A percentile compares a stretch with the other conserved stretches of the same genome.
phyloP scores from a whole-genome alignment of 2,329 filamentous ascomycete species.

The Talaromyces sp. region DNA sequence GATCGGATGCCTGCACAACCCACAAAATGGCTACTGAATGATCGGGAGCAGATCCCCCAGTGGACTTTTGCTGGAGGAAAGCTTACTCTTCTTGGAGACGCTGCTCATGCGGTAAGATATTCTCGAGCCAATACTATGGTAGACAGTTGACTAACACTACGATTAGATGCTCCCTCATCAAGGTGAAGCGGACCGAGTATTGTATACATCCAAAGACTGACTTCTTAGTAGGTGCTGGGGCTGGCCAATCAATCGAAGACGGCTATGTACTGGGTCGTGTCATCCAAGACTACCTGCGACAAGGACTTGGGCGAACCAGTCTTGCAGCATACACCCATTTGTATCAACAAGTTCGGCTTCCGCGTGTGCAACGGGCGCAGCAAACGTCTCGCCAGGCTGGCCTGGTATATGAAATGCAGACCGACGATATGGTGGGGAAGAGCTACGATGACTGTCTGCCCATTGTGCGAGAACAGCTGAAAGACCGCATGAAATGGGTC shows the following conservation, averaged over 20 bases:
- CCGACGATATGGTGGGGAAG: conserved; percentile 27
- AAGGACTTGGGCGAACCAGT: background rate
- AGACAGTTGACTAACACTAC: background rate
- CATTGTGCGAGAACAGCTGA: conserved; percentile 22
- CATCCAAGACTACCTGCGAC: background rate
- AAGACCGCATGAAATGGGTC: conserved; percentile 27
- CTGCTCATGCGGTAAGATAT: background rate
- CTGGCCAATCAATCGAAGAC: conserved; percentile 16
- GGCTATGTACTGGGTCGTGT: conserved; percentile 13
- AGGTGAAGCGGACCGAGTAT: conserved; percentile 1
- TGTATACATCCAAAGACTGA: background rate
- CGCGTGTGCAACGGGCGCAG: conserved; percentile 29
- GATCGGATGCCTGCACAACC: background rate
- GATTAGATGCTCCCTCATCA: background rate
- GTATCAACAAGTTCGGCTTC: conserved; percentile 30
- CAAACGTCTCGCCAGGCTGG: conserved; percentile 26
- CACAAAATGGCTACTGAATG: conserved; percentile 2
- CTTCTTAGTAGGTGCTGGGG: conserved; percentile 11
- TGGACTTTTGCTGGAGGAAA: background rate
- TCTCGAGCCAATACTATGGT: background rate
- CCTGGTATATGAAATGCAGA: conserved; percentile 31
- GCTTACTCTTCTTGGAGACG: background rate
- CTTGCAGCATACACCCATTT: conserved; percentile 22
- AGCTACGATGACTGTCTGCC: conserved; percentile 32
- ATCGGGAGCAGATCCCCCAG: background rate